Evolutionary conservation across 176 grass and related monocot species (phyloP).

Genomic region (Neostapfia colusana): DNA sequence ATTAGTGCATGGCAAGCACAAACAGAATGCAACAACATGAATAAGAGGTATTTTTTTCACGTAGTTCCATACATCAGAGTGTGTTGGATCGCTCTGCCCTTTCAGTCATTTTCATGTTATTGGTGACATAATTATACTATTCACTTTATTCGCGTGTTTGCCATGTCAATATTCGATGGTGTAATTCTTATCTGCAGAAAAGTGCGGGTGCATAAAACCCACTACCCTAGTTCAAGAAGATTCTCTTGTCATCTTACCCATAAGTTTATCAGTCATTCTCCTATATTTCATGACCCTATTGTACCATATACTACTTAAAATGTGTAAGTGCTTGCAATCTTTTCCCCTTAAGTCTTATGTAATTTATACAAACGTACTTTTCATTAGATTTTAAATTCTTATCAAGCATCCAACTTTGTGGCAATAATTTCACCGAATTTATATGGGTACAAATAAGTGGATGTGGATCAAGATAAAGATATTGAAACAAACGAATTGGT

Average conservation of each 20-base stretch:
- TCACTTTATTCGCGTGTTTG: background rate
- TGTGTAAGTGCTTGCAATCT: no score
- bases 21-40: background rate
- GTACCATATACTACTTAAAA: no score
- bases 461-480: no score
- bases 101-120: conserved; percentile 6
- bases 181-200: background rate
- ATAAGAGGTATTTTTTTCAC: background rate
- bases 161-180: background rate
- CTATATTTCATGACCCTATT: no score
- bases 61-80: background rate
- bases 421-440: no score
- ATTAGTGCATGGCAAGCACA: background rate
- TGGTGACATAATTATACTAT: background rate
- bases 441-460: no score
- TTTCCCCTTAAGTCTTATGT: no score
- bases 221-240: background rate
- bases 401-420: no score
- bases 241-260: background rate
- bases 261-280: no score
- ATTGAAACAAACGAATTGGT: background rate
- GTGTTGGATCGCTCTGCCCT: background rate
- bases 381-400: no score
- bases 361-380: no score
- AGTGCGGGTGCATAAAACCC: conserved; percentile 2